A percentile compares a stretch with the other conserved stretches of the same genome.
Evolutionary conservation across 1,284 basidiomycete species (phyloP).

Genomic region (Termitomyces sp.): DNA sequence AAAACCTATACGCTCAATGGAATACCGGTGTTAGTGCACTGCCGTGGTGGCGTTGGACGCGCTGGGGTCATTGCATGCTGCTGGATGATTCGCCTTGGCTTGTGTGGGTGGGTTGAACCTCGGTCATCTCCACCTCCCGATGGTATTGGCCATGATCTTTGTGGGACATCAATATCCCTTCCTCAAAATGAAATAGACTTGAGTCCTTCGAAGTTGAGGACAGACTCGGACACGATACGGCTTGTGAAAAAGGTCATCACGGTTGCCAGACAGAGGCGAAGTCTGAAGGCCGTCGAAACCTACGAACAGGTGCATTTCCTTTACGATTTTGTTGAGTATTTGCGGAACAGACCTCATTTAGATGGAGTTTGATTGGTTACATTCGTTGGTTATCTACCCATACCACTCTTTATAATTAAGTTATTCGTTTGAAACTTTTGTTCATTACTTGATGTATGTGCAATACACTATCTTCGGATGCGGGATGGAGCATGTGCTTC

Average conservation of each 20-base stretch:
- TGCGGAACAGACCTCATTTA: constrained; percentile 32
- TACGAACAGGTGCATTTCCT: constrained; percentile 89
- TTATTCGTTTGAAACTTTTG: constrained; percentile 7
- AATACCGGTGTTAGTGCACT: constrained; percentile 79
- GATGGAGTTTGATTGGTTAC: not conserved
- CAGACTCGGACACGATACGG: constrained; percentile 53
- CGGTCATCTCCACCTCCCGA: constrained; percentile 1
- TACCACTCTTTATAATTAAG: constrained; percentile 12
- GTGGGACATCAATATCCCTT: not conserved
- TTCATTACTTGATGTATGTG: not conserved
- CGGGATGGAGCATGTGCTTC: not conserved
- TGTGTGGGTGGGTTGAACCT: constrained; percentile 63
- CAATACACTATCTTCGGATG: not conserved
- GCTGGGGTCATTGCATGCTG: constrained; percentile 91
- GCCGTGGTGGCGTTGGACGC: constrained; percentile 91
- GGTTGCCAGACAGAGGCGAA: constrained; percentile 71
- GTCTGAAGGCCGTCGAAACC: constrained; percentile 85
- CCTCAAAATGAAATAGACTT: not conserved
- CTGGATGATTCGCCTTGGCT: constrained; percentile 90
- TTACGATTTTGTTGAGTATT: constrained; percentile 71
- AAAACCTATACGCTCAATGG: constrained; percentile 74
- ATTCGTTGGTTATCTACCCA: not conserved
- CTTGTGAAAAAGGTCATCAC: constrained; percentile 73
- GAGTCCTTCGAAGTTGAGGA: constrained; percentile 13
- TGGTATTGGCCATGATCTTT: not conserved